A percentile compares a stretch with the other conserved stretches of the same genome.
Evolutionary conservation across 1,139 yeast genomes (phyloP).

Genomic region (Geotrichum klebahnii): DNA sequence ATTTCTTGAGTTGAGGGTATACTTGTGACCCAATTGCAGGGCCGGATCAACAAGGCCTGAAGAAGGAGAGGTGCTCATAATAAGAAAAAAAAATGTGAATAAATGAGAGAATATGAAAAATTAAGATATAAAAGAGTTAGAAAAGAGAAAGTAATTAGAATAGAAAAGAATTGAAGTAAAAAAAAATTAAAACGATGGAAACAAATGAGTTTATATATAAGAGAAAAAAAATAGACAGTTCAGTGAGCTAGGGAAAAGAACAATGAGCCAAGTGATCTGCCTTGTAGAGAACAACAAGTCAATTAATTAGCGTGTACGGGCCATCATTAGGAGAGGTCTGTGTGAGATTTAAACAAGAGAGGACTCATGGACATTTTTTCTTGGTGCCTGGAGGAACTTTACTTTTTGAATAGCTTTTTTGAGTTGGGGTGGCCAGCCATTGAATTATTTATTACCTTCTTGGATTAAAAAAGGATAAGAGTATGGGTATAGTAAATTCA

Average conservation of each 20-base stretch:
- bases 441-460: not conserved
- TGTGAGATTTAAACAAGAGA: too few relatives aligned
- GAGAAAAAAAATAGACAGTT: too few relatives aligned
- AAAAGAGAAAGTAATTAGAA: too few relatives aligned
- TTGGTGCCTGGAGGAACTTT: not conserved
- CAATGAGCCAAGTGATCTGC: too few relatives aligned
- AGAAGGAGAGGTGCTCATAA: not conserved
- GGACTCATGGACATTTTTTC: not conserved
- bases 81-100: not conserved
- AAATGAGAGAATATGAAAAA: not conserved
- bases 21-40: constrained; percentile 11
- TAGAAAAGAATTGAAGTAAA: too few relatives aligned
- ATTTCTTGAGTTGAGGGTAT: constrained; percentile 15
- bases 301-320: too few relatives aligned
- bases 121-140: not conserved
- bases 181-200: too few relatives aligned
- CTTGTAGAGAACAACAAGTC: too few relatives aligned
- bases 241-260: too few relatives aligned
- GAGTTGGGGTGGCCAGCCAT: constrained; percentile 1
- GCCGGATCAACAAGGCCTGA: constrained; percentile 5
- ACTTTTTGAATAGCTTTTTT: not conserved
- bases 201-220: too few relatives aligned
- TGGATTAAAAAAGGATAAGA: not conserved
- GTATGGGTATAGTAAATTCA: too few relatives aligned
- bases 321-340: too few relatives aligned